Evolutionary conservation across 2,329 filamentous ascomycete genomes (phyloP).

Genomic region (Fusarium robinianum): DNA sequence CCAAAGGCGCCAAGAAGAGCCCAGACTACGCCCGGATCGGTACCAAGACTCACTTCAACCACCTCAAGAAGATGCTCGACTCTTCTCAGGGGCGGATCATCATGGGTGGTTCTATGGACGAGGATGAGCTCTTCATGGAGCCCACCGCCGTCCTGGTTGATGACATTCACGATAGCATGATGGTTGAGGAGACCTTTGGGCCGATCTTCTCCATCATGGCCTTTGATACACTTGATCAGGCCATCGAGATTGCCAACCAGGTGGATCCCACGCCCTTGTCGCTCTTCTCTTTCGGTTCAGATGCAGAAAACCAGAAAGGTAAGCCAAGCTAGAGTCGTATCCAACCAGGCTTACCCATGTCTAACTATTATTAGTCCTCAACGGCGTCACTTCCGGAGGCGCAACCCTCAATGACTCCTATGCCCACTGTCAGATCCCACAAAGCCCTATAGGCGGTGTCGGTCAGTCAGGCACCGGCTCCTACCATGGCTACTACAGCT

Average conservation of each 20-base stretch:
- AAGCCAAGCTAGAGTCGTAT: slow-evolving; percentile 35
- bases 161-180: slow-evolving; percentile 71
- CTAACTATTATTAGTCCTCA: slow-evolving; percentile 44
- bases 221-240: slow-evolving; percentile 79
- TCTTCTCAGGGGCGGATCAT: slow-evolving; percentile 81
- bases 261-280: slow-evolving; percentile 83
- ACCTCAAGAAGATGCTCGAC: slow-evolving; percentile 92
- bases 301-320: slow-evolving; percentile 76
- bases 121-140: slow-evolving; percentile 80
- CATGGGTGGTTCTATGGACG: slow-evolving; percentile 82
- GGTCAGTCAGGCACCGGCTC: slow-evolving; percentile 53
- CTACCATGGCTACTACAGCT: slow-evolving; percentile 55
- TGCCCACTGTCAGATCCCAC: slow-evolving; percentile 48
- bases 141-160: slow-evolving; percentile 89
- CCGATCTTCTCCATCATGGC: slow-evolving; percentile 86
- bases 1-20: slow-evolving; percentile 76
- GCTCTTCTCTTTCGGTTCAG: slow-evolving; percentile 83
- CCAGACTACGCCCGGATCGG: slow-evolving; percentile 80
- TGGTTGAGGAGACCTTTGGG: slow-evolving; percentile 86
- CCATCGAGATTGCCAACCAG: slow-evolving; percentile 78
- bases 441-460: slow-evolving; percentile 55
- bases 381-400: slow-evolving; percentile 51
- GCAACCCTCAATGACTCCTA: slow-evolving; percentile 56
- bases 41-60: slow-evolving; percentile 76
- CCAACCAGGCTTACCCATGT: neutral